Conservation (phyloP, 2,329 filamentous ascomycete genomes). For the Penicillium frequentans region DNA sequence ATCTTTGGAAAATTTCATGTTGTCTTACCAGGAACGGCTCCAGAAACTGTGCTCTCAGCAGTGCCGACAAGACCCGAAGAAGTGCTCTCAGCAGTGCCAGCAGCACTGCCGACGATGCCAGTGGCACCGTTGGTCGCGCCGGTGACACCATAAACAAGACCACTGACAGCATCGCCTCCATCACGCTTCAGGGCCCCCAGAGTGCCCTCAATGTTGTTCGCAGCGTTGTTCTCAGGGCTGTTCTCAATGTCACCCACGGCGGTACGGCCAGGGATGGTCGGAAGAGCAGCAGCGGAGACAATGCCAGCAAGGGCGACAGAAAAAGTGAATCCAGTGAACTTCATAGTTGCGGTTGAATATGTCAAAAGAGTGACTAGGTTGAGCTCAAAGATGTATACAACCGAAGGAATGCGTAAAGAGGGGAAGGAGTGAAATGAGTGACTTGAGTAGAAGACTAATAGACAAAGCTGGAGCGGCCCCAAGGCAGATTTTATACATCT, state of each 20-base stretch:
- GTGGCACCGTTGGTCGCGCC: constrained; percentile 16
- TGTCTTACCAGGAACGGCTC: background rate
- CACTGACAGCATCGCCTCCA: background rate
- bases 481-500: constrained; percentile 25
- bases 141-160: constrained; percentile 5
- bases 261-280: constrained; percentile 10
- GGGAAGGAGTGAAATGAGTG: constrained; percentile 23
- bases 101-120: constrained; percentile 12
- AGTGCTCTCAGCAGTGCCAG: constrained; percentile 16
- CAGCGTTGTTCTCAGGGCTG: no score
- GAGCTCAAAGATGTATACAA: background rate
- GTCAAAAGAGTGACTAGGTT: constrained; percentile 25
- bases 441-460: constrained; percentile 10
- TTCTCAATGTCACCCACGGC: constrained; percentile 7
- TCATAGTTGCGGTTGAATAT: constrained; percentile 29
- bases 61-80: constrained; percentile 12
- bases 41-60: constrained; percentile 6
- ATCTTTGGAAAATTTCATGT: background rate
- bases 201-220: background rate
- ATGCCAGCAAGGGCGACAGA: constrained; percentile 33
- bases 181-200: constrained; percentile 10
- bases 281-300: constrained; percentile 31
- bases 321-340: constrained; percentile 36
- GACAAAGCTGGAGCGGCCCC: background rate
- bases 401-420: constrained; percentile 14